These are phyloP conservation scores for Linum trigynum DNA, from an alignment of 345 rosid species.

Conservation along the genomic window DNA sequence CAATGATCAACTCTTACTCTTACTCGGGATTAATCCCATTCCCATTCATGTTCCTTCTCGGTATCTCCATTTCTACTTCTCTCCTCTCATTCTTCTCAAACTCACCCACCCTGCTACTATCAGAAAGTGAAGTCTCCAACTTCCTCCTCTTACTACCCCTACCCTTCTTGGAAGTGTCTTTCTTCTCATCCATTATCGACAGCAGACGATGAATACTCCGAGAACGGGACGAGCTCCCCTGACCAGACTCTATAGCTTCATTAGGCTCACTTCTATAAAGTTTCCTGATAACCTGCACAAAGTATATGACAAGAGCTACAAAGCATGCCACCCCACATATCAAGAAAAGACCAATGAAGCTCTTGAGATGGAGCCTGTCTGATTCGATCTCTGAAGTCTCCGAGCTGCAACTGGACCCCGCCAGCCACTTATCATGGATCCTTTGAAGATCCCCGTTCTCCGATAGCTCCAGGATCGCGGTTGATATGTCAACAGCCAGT, in stretches of 20 bases:
- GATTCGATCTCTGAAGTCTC: conserved; percentile 63
- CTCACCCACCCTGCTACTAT: conserved; percentile 19
- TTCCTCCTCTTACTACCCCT: conserved; percentile 43
- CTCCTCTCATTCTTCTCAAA: conserved; percentile 13
- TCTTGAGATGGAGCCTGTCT: conserved; percentile 56
- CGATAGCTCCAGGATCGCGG: conserved; percentile 67
- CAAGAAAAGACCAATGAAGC: conserved; percentile 88
- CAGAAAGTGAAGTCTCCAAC: conserved; percentile 32
- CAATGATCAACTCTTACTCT: neutral
- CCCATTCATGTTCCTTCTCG: neutral
- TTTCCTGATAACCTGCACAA: conserved; percentile 39
- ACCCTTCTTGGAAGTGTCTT: conserved; percentile 30
- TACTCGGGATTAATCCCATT: conserved; percentile 20
- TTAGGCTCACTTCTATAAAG: conserved; percentile 16
- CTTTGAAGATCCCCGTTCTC: conserved; percentile 92
- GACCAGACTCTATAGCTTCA: conserved; percentile 23
- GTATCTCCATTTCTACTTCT: conserved; percentile 14
- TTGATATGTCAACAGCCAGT: conserved; percentile 71
- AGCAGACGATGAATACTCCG: conserved; percentile 44
- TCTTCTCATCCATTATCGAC: conserved; percentile 73
- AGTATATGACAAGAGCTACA: conserved; percentile 54
- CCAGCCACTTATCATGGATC: conserved; percentile 93
- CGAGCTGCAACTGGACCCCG: conserved; percentile 50
- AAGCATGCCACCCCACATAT: conserved; percentile 71
- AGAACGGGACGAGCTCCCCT: conserved; percentile 21